Base-by-base conservation (phyloP, 768 basidiomycete genomes). In the Steccherinum ochraceum region DNA sequence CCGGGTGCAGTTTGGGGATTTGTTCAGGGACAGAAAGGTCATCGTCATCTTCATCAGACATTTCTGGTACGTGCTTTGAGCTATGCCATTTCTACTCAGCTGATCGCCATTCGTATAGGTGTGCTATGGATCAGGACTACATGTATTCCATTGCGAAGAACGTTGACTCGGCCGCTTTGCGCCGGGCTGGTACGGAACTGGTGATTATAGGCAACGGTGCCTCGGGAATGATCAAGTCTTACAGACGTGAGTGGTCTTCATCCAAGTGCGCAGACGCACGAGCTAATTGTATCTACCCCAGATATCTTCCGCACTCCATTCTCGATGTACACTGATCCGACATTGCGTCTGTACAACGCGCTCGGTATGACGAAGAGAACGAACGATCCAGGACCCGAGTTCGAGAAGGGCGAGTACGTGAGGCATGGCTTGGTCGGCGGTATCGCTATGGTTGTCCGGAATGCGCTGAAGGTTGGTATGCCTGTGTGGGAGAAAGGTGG, bases 41-140 rank as follows among this genome's bases (percentile, higher is more conserved):
- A 76, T 93, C 55, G 81, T 92, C 48, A 68, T 93, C 40, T 95
- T 95, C 70, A 84, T 96, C 55, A 75, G 93, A 40, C 89, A 92
- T 66, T 93, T 93, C 68, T 89, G 84, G 87, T 78, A 46, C 52
- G 64, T 56, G 20, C 10, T 41, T 45, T 35, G 30, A 7, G n/a
- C n/a, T n/a, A n/a, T n/a, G n/a, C n/a, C n/a, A n/a, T n/a, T n/a
- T n/a, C n/a, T n/a, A n/a, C n/a, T n/a, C 35, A 39, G 11, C 40
- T 35, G 19, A 45, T 21, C 48, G 40, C 40, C 18, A 41, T 24
- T 2, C 12, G 7, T 42, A 3, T 40, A 79, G 81, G 77, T 93
- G 91, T 61, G 84, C 88, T 0, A 67, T 83, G 12, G 91, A 89
- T 65, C 89, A 92, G 61, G 92, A 95, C 64, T 96, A 94, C 65